Evolutionary conservation across 306 rosid genomes (phyloP).

Genomic region (Rosa multiflora): DNA sequence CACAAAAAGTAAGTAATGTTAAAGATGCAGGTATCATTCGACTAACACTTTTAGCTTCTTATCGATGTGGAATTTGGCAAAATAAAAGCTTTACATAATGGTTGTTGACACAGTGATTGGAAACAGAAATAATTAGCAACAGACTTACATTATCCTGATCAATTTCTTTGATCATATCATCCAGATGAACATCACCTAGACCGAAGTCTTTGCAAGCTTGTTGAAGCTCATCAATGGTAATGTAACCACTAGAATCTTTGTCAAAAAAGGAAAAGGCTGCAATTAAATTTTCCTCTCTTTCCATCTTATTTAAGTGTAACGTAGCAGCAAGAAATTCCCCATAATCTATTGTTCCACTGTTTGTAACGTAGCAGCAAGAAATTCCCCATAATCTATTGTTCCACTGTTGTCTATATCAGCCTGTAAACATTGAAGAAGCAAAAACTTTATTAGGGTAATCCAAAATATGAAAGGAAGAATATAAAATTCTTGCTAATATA

Average conservation of each 20-base stretch:
- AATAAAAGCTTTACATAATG: neutral
- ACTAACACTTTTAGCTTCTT: neutral
- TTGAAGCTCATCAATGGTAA: constrained; percentile 85
- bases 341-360: constrained; percentile 79
- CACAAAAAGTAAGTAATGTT: neutral
- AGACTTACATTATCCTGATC: constrained; percentile 79
- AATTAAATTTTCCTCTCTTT: constrained; percentile 80
- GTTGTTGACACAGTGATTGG: neutral
- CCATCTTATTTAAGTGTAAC: constrained; percentile 83
- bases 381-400: constrained; percentile 86
- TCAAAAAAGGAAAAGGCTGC: constrained; percentile 87
- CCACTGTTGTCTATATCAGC: constrained; percentile 91
- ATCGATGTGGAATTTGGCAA: too few relatives aligned
- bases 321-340: constrained; percentile 96
- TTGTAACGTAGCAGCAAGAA: constrained; percentile 90
- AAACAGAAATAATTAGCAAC: neutral
- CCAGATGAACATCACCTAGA: constrained; percentile 68
- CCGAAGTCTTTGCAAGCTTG: constrained; percentile 79
- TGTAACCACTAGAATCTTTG: constrained; percentile 87
- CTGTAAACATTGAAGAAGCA: constrained; percentile 28
- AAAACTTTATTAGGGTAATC: neutral
- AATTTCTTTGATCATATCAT: constrained; percentile 67
- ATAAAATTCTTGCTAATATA: neutral
- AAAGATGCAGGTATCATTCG: neutral
- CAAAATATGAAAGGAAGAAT: constrained; percentile 2